Percentiles rank a stretch among this genome's conserved stretches.
phyloP scores from a whole-genome alignment of 2,329 filamentous ascomycete species.

The Pseudogymnoascus sp. region DNA sequence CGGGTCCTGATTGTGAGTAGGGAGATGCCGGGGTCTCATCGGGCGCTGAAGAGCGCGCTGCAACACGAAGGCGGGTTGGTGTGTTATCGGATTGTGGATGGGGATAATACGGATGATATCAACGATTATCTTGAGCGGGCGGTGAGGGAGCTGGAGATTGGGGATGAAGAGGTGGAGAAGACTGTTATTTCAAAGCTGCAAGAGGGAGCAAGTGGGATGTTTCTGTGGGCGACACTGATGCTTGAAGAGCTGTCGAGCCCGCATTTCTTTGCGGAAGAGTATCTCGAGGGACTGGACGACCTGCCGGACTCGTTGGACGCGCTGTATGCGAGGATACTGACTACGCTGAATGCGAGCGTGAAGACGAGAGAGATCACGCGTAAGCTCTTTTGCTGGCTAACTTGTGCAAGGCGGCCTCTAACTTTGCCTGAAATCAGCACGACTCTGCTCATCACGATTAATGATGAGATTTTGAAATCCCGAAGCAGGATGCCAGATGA shows the following conservation, averaged over 20 bases:
- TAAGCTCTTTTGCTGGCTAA: slow-evolving; percentile 4
- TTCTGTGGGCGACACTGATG: slow-evolving; percentile 10
- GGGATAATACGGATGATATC: not conserved
- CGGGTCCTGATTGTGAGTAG: not conserved
- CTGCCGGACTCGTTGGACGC: not conserved
- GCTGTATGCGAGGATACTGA: not conserved
- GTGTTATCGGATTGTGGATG: slow-evolving; percentile 1
- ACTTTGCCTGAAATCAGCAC: slow-evolving; percentile 2
- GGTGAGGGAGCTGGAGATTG: not conserved
- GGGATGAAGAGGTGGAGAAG: not conserved
- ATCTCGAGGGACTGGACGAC: not conserved
- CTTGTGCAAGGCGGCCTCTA: slow-evolving; percentile 1
- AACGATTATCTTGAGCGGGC: not conserved
- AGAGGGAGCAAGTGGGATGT: slow-evolving; percentile 9
- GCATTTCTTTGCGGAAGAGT: not conserved
- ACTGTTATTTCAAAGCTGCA: not conserved
- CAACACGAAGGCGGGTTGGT: not conserved
- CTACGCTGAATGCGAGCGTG: not conserved
- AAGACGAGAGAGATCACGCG: slow-evolving; percentile 1
- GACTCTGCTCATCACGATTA: slow-evolving; percentile 1
- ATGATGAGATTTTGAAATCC: not conserved
- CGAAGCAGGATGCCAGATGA: slow-evolving; percentile 4
- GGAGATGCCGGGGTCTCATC: not conserved
- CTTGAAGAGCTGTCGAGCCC: slow-evolving; percentile 7
- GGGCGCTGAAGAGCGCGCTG: not conserved